These are phyloP conservation scores for Epichloe elymi DNA, from an alignment of 2,329 filamentous ascomycete species.

Conservation along the genomic window DNA sequence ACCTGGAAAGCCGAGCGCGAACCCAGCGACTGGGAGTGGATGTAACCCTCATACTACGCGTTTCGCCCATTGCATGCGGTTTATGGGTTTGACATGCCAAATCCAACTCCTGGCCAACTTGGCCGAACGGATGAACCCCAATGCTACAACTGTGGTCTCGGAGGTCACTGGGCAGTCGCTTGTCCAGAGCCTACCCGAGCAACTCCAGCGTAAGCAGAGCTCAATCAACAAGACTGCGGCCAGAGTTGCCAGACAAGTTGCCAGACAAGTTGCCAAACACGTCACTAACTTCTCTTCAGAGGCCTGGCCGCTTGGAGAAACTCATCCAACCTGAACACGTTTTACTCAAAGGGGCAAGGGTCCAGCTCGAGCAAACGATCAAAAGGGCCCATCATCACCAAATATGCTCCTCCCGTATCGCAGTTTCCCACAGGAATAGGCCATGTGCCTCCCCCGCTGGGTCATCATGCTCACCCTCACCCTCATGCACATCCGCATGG, in stretches of 20 bases:
- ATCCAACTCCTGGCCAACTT: constrained; percentile 15
- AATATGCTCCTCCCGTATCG: constrained; percentile 18
- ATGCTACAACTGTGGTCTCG: constrained; percentile 41
- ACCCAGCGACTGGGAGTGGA: not conserved
- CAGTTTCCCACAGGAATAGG: constrained; percentile 7
- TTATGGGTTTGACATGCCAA: constrained; percentile 15
- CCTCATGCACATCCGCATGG: not conserved
- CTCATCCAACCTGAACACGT: constrained; percentile 15
- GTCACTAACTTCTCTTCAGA: constrained; percentile 12
- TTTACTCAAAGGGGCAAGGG: constrained; percentile 16
- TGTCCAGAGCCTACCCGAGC: constrained; percentile 37
- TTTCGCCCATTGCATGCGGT: not conserved
- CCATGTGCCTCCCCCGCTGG: constrained; percentile 14
- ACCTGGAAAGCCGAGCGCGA: not conserved
- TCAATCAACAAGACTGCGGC: not conserved
- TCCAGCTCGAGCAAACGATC: constrained; percentile 16
- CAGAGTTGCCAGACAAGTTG: not conserved
- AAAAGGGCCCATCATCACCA: constrained; percentile 23
- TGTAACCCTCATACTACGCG: not conserved
- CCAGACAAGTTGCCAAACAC: not conserved
- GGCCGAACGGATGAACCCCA: constrained; percentile 23
- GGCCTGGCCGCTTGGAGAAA: constrained; percentile 25
- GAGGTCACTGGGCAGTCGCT: constrained; percentile 38
- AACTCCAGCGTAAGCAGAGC: constrained; percentile 34
- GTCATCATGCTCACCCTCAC: constrained; percentile 7